These are phyloP conservation scores for Echeveria elegans DNA, from an alignment of 164 flowering plant species.

Conservation along the genomic window DNA sequence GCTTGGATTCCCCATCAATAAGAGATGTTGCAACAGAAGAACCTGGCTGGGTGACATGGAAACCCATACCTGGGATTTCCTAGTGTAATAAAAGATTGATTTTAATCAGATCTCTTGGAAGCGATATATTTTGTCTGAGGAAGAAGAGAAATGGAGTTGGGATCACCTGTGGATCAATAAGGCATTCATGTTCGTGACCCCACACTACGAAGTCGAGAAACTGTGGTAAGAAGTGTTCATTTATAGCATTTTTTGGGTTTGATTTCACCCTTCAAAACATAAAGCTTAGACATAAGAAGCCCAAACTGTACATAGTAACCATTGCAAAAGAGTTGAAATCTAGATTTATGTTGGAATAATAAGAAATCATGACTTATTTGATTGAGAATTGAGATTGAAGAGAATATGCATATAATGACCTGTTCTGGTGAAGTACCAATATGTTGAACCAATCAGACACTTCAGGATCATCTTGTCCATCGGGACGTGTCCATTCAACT, in stretches of 20 bases:
- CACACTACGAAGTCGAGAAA: slow-evolving; percentile 93
- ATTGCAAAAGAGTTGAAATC: neutral
- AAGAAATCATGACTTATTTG: neutral
- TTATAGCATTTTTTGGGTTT: slow-evolving; percentile 96
- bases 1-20: slow-evolving; percentile 97
- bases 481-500: slow-evolving; percentile 98
- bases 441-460: slow-evolving; percentile 96
- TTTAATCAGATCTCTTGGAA: slow-evolving; percentile 14
- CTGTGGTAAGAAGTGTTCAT: slow-evolving; percentile 92
- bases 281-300: neutral
- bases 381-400: neutral
- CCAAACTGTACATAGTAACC: neutral
- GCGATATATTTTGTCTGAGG: neutral
- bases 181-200: slow-evolving; percentile 99
- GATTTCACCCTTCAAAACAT: slow-evolving; percentile 64
- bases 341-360: neutral
- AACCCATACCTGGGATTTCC: slow-evolving; percentile 99
- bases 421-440: slow-evolving; percentile 94
- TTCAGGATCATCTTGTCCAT: slow-evolving; percentile 70
- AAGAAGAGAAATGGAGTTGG: neutral
- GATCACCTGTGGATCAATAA: slow-evolving; percentile 87
- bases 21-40: slow-evolving; percentile 97
- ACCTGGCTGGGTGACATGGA: slow-evolving; percentile 97
- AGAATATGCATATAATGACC: slow-evolving; percentile 26
- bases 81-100: slow-evolving; percentile 21